A percentile compares a stretch with the other conserved stretches of the same genome.
Conservation (phyloP, 139 green algal genomes). For the Volvox africanus region DNA sequence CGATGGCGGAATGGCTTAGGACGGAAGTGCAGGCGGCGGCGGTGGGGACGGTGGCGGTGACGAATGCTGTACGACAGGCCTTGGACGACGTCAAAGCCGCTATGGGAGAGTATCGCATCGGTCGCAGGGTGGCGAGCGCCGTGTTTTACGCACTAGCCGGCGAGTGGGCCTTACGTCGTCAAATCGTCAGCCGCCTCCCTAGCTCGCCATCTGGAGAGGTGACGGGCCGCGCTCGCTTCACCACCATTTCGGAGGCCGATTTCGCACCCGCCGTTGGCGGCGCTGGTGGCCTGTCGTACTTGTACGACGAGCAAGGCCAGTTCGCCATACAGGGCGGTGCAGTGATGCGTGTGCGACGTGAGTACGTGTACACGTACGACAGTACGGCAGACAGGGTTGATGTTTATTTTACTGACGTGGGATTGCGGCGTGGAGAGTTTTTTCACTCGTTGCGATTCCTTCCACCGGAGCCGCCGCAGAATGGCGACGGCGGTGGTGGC, state of each 20-base stretch:
- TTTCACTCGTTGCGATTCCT: constrained; percentile 37
- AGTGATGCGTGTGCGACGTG: constrained; percentile 8
- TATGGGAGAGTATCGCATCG: not conserved
- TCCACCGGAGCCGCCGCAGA: not conserved
- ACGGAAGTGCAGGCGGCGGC: not conserved
- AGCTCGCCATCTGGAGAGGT: not conserved
- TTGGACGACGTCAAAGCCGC: not conserved
- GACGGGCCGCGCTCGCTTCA: not conserved
- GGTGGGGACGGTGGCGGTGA: not conserved
- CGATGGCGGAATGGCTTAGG: not conserved
- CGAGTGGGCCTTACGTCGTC: constrained; percentile 4
- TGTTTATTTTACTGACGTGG: constrained; percentile 17
- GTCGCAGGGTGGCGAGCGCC: not conserved
- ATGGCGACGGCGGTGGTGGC: not conserved
- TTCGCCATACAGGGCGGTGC: not conserved
- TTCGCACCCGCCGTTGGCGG: not conserved
- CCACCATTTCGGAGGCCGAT: not conserved
- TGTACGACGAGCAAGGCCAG: constrained; percentile 22
- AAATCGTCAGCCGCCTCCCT: not conserved
- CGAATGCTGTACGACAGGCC: not conserved
- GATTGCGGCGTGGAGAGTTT: not conserved
- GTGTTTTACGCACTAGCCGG: constrained; percentile 2
- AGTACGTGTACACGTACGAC: constrained; percentile 40
- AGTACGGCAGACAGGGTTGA: constrained; percentile 5
- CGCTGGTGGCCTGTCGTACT: not conserved